A percentile compares a stretch with the other conserved stretches of the same genome.
Evolutionary conservation across 768 basidiomycete genomes (phyloP).

Genomic region (Boletus rex-veris): DNA sequence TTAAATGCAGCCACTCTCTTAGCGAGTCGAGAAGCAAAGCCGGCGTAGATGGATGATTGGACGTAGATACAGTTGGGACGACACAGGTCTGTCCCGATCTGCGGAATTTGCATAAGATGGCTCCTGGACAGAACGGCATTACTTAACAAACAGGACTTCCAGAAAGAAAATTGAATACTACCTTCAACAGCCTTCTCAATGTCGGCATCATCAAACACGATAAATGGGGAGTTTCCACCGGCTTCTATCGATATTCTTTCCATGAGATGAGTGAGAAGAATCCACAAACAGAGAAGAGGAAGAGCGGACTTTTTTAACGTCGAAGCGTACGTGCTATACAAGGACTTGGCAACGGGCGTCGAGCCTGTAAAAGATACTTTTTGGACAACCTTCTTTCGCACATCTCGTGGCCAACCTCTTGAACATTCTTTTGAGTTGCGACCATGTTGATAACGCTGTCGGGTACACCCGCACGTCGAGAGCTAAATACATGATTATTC

Average conservation of each 20-base stretch:
- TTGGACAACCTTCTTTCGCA: conserved; percentile 82
- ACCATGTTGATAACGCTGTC: conserved; percentile 94
- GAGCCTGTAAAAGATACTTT: conserved; percentile 94
- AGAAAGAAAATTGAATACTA: conserved; percentile 15
- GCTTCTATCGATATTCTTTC: conserved; percentile 72
- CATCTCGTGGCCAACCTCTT: conserved; percentile 90
- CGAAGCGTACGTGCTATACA: conserved; percentile 68
- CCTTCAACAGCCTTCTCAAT: conserved; percentile 89
- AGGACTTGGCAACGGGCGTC: conserved; percentile 71
- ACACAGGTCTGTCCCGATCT: conserved; percentile 80
- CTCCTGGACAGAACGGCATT: conserved; percentile 40
- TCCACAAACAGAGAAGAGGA: background rate
- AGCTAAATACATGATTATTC: conserved; percentile 45
- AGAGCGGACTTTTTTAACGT: conserved; percentile 75
- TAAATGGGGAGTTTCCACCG: conserved; percentile 94
- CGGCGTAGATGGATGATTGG: conserved; percentile 86
- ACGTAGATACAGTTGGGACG: conserved; percentile 90
- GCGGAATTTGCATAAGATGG: conserved; percentile 77
- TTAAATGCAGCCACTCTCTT: conserved; percentile 82
- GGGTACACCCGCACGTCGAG: conserved; percentile 85
- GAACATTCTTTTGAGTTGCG: conserved; percentile 80
- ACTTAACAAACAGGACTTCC: background rate
- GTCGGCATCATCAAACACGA: conserved; percentile 95
- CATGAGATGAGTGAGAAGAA: background rate
- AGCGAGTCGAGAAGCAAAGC: conserved; percentile 84